These are phyloP conservation scores for Plasmodium knowlesi DNA, from an alignment of 169 alveolate species.

Conservation along the genomic window DNA sequence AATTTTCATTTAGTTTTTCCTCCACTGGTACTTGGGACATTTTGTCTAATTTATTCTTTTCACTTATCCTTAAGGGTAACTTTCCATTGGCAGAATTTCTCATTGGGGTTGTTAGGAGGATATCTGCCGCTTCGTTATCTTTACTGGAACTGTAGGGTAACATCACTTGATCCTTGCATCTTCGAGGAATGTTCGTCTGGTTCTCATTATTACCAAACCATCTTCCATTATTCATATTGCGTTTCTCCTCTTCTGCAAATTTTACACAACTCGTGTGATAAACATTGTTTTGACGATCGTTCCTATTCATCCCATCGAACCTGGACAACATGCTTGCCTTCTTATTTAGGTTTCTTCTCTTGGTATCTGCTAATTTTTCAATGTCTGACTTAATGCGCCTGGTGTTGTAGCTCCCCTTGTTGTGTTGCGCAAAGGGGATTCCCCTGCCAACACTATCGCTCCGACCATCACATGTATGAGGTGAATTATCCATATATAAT, in stretches of 20 bases:
- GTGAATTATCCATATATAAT: not conserved
- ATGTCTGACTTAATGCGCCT: not conserved
- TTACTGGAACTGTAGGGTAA: not conserved
- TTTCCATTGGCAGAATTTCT: not conserved
- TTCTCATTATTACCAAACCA: not conserved
- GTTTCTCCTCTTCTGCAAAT: not conserved
- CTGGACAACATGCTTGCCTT: not conserved
- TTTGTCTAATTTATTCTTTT: not conserved
- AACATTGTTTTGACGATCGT: not conserved
- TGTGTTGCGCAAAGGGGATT: not conserved
- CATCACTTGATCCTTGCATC: not conserved
- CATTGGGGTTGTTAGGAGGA: not conserved
- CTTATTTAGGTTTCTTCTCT: not conserved
- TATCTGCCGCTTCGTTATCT: not conserved
- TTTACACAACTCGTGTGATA: not conserved
- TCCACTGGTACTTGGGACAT: not conserved
- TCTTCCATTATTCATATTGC: not conserved
- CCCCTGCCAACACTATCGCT: not conserved
- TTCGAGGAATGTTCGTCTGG: not conserved
- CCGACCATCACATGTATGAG: not conserved
- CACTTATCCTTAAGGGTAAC: not conserved
- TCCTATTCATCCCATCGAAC: not conserved
- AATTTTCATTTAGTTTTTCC: not conserved
- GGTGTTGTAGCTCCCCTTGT: not conserved
- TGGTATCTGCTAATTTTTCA: not conserved